Base-by-base conservation (phyloP, 768 basidiomycete genomes). In the Paxillus rubicundulus region DNA sequence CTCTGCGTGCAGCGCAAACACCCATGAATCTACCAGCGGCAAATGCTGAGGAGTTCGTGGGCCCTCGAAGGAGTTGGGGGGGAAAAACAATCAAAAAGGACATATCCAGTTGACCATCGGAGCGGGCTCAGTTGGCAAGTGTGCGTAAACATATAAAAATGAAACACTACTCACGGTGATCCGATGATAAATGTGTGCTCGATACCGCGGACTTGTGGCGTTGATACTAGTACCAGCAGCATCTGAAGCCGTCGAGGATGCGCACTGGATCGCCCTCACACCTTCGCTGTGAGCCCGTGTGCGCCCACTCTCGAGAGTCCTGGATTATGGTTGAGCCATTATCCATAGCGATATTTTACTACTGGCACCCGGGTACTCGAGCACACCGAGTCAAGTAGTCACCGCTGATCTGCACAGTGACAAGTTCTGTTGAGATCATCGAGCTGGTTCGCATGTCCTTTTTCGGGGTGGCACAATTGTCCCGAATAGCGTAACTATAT, bases 201-300 rank as follows among this genome's bases (percentile, higher is more conserved):
- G 47, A 60, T 40, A 9, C 18, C 52, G 56, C 12, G 6, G 18
- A 54, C 37, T 13, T 62, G 65, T 66, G 65, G 65, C 56, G 65
- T 12, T 24, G 24, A 6, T 24, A 24, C 24, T 6, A 24, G 3
- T 36, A 47, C n/a, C 41, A 28, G 36, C 13, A 12, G 36, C 14
- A 13, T 27, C 16, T 8, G 24, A 20, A 13, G 49, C 50, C 53
- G 39, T 32, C 36, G 6, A 18, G 12, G 32, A 6, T 17, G 28
- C 24, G 24, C 24, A 24, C 24, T 24, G 24, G 24, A 24, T 5
- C 24, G 6, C 24, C 24, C 24, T 24, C 4, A 1, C 1, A 24
- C 5, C 3, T 6, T 24, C 24, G 24, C 24, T 24, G 24, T 24
- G 24, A 4, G 24, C 5, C 24, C 24, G 4, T 44, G 18, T 36